phyloP scores from a whole-genome alignment of 169 alveolate genomes.

The Eimeria necatrix region DNA sequence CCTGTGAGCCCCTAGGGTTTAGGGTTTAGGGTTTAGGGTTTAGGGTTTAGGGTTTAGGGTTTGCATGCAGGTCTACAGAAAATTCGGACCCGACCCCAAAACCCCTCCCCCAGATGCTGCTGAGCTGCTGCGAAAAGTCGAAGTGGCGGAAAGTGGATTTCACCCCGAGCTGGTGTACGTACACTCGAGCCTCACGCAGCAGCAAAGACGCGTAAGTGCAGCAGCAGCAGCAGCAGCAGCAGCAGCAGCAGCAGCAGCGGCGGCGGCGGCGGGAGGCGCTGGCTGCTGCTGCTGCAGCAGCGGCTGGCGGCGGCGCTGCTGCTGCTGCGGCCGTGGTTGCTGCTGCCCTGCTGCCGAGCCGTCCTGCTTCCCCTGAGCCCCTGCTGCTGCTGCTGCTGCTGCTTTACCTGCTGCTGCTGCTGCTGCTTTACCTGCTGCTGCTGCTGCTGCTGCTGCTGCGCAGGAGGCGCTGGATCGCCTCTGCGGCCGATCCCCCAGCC shows the following conservation, averaged over 20 bases:
- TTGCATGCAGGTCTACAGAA: conserved; percentile 47
- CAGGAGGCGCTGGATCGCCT: neutral
- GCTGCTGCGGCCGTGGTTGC: no score
- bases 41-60: conserved; percentile 67
- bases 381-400: no score
- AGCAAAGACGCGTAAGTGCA: conserved; percentile 1
- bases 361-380: no score
- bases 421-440: no score
- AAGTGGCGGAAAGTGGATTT: conserved; percentile 3
- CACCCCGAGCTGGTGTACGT: conserved; percentile 42
- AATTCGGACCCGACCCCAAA: conserved; percentile 21
- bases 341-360: no score
- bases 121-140: conserved; percentile 22
- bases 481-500: neutral
- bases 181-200: neutral
- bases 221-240: neutral
- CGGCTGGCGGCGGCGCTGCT: no score
- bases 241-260: no score
- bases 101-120: conserved; percentile 37
- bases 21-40: conserved; percentile 8
- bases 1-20: neutral
- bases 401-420: no score
- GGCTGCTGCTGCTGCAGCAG: no score
- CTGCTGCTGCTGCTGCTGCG: no score
- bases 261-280: no score